Evolutionary conservation across 1,139 yeast genomes (phyloP).

Genomic region (Hyphopichia wangnamkhiaoensis): DNA sequence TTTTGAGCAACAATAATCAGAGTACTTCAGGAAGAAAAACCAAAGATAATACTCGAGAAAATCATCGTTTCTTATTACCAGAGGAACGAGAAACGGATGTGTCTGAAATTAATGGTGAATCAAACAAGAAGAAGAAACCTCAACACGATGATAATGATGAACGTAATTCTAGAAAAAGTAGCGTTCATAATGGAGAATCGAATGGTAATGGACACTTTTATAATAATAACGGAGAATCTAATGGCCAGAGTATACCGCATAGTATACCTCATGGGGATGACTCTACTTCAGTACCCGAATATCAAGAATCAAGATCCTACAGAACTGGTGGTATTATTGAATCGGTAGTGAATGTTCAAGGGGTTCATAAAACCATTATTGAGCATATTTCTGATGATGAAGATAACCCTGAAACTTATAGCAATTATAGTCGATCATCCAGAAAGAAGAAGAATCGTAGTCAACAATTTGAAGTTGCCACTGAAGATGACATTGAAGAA

Average conservation of each 20-base stretch:
- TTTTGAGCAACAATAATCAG: not conserved
- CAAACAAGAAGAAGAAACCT: slow-evolving; percentile 1
- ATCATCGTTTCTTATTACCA: slow-evolving; percentile 23
- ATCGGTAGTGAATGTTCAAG: slow-evolving; percentile 79
- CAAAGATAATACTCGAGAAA: not conserved
- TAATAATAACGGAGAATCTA: not conserved
- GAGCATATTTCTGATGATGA: slow-evolving; percentile 55
- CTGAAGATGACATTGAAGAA: slow-evolving; percentile 9
- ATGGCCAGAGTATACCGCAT: not conserved
- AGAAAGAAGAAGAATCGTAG: slow-evolving; percentile 6
- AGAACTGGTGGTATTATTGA: slow-evolving; percentile 78
- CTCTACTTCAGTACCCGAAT: slow-evolving; percentile 16
- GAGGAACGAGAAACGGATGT: slow-evolving; percentile 33
- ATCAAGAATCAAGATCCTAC: slow-evolving; percentile 39
- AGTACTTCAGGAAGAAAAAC: not conserved
- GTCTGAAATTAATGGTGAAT: slow-evolving; percentile 19
- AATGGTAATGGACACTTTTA: not conserved
- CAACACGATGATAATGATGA: not conserved
- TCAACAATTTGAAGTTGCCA: slow-evolving; percentile 3
- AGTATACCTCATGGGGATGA: slow-evolving; percentile 3
- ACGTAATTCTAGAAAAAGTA: not conserved
- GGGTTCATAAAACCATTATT: slow-evolving; percentile 84
- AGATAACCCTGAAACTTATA: slow-evolving; percentile 12
- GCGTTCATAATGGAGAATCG: not conserved
- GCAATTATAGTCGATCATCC: slow-evolving; percentile 5